These are phyloP conservation scores for Triangularia setosa DNA, from an alignment of 2,329 filamentous ascomycete species.

Conservation along the genomic window DNA sequence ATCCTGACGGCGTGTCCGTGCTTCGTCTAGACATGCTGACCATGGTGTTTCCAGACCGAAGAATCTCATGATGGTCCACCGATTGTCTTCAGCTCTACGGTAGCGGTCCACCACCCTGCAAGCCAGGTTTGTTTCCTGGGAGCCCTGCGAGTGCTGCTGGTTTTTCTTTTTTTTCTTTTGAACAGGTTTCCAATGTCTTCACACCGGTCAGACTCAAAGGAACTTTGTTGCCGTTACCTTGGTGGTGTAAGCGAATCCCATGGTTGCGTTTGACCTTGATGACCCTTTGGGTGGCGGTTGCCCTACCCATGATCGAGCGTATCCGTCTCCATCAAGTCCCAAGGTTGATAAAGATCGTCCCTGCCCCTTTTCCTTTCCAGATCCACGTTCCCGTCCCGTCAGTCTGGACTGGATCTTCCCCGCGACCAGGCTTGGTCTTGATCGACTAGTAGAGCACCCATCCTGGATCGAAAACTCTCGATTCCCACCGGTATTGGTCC, in stretches of 20 bases:
- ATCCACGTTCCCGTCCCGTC: background rate
- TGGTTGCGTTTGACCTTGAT: background rate
- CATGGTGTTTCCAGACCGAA: background rate
- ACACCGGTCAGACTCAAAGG: background rate
- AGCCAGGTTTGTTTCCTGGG: background rate
- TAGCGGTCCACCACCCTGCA: background rate
- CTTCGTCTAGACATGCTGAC: background rate
- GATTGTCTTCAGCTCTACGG: background rate
- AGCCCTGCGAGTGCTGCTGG: background rate
- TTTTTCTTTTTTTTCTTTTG: too few species aligned
- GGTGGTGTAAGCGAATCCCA: background rate
- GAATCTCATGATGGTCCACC: background rate
- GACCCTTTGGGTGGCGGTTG: background rate
- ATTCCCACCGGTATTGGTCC: background rate
- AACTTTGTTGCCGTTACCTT: background rate
- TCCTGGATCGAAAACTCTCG: background rate
- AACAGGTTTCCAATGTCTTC: background rate
- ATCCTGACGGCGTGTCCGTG: background rate
- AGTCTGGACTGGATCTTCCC: conserved; percentile 2
- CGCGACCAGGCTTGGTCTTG: background rate
- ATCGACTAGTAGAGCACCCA: background rate
- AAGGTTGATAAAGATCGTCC: background rate
- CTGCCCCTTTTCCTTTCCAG: background rate
- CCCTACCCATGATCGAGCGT: background rate
- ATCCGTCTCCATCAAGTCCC: background rate